These are phyloP conservation scores for Arctium minus DNA, from an alignment of 129 eudicot species.

Conservation along the genomic window DNA sequence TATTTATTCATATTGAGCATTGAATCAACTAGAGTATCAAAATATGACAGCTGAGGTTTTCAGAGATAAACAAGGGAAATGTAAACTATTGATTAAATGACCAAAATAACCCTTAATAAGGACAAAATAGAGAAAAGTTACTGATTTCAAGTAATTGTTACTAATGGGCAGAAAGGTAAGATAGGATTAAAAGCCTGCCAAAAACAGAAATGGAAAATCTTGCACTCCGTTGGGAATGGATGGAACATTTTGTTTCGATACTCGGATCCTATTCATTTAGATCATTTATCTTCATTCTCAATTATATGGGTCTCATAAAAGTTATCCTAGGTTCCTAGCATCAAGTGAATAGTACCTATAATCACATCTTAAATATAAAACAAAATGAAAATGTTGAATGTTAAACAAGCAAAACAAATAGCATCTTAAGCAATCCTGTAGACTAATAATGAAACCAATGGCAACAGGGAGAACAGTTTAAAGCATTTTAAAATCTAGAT, in stretches of 20 bases:
- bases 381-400: background rate
- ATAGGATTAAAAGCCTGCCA: background rate
- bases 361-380: background rate
- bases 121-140: too few relatives aligned
- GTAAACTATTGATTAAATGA: background rate
- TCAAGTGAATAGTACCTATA: background rate
- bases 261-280: background rate
- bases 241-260: too few relatives aligned
- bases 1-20: background rate
- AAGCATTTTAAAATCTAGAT: background rate
- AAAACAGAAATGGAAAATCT: background rate
- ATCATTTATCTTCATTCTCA: background rate
- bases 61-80: background rate
- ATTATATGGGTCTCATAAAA: background rate
- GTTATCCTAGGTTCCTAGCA: background rate
- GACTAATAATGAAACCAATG: conserved; percentile 4
- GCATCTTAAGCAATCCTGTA: background rate
- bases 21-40: background rate
- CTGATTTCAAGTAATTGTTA: too few relatives aligned
- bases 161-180: background rate
- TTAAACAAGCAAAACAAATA: background rate
- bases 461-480: background rate
- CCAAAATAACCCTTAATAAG: too few relatives aligned
- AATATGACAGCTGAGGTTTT: background rate
- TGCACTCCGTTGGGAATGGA: background rate